Evolutionary conservation across 768 basidiomycete genomes (phyloP).

Genomic region (Hydnomerulius pinastri): DNA sequence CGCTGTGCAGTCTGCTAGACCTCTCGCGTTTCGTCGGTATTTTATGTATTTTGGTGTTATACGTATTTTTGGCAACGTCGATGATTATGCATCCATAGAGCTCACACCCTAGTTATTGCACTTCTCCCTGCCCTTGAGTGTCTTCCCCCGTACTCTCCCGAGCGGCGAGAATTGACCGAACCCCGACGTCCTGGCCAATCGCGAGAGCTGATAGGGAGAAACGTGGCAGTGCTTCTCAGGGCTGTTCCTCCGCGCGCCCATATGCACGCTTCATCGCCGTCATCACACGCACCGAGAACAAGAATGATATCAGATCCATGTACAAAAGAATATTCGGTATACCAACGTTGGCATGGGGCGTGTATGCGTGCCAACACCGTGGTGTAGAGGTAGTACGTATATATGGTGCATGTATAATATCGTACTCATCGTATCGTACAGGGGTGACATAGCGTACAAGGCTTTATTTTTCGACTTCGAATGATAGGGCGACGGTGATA

Average conservation of each 20-base stretch:
- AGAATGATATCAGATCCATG: slow-evolving; percentile 14
- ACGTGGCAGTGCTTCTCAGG: no score
- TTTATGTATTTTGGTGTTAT: neutral
- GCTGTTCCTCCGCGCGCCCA: neutral
- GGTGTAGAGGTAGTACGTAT: neutral
- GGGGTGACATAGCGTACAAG: slow-evolving; percentile 19
- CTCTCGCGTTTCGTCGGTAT: neutral
- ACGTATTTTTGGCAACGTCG: neutral
- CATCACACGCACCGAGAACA: neutral
- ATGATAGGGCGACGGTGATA: neutral
- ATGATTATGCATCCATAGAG: neutral
- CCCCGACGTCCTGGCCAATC: no score
- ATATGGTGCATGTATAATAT: slow-evolving; percentile 24
- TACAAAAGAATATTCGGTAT: no score
- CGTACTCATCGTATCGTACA: slow-evolving; percentile 29
- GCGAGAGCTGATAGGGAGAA: no score
- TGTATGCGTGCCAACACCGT: neutral
- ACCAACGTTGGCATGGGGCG: neutral
- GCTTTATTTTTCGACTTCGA: slow-evolving; percentile 8
- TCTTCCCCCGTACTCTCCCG: no score
- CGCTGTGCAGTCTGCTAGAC: neutral
- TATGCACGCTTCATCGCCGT: neutral
- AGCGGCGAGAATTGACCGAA: no score
- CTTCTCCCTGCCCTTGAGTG: no score
- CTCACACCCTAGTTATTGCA: neutral